These are phyloP conservation scores for Chaetomidium leptoderma DNA, from an alignment of 495 filamentous ascomycete species.

Conservation along the genomic window DNA sequence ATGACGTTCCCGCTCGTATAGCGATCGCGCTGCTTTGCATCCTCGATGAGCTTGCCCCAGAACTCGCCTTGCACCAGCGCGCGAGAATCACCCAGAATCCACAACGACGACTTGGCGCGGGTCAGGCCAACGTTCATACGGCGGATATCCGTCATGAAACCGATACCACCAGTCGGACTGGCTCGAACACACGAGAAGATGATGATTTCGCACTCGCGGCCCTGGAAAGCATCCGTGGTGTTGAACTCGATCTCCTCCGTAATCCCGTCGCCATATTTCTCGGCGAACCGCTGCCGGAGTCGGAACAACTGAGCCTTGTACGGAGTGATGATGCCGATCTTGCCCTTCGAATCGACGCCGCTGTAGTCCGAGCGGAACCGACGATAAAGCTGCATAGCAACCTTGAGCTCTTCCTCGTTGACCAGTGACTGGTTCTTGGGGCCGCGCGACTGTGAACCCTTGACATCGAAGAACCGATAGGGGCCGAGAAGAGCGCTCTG, in stretches of 20 bases:
- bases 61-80: conserved; percentile 81
- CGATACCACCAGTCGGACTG: conserved; percentile 80
- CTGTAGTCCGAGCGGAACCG: conserved; percentile 69
- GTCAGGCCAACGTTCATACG: conserved; percentile 99
- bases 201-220: conserved; percentile 93
- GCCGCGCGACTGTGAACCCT: conserved; percentile 76
- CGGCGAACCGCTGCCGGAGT: conserved; percentile 66
- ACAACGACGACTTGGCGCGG: conserved; percentile 89
- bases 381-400: conserved; percentile 78
- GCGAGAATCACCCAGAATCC: conserved; percentile 88
- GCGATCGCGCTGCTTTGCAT: conserved; percentile 67
- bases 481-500: conserved; percentile 72
- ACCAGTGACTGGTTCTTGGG: conserved; percentile 80
- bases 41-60: conserved; percentile 78
- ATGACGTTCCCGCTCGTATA: conserved; percentile 69
- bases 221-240: conserved; percentile 97
- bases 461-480: conserved; percentile 96
- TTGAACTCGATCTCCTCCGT: conserved; percentile 87
- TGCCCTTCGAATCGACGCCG: conserved; percentile 65
- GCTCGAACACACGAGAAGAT: conserved; percentile 98
- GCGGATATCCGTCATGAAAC: conserved; percentile 95
- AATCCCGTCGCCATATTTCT: conserved; percentile 68
- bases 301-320: conserved; percentile 90
- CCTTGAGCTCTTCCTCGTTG: conserved; percentile 79
- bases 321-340: conserved; percentile 93